Percentiles rank a stretch among this genome's conserved stretches.
phyloP scores from a whole-genome alignment of 2,329 filamentous ascomycete genomes.

The Bipolaris cookei region DNA sequence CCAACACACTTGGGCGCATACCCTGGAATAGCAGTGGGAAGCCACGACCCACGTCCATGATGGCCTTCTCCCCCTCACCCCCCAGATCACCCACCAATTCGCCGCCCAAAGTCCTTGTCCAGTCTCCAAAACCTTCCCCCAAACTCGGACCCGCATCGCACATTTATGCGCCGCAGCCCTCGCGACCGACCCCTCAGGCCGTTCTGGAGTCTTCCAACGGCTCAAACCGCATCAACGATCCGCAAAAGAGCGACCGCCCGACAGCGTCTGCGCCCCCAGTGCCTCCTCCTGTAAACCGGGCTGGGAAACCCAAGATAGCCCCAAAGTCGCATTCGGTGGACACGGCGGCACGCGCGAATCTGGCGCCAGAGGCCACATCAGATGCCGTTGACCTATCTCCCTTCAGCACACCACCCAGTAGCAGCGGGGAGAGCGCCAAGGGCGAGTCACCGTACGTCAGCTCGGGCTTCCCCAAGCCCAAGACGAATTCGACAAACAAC shows the following conservation, averaged over 20 bases:
- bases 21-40: slow-evolving; percentile 47
- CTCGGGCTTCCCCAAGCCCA: slow-evolving; percentile 35
- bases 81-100: slow-evolving; percentile 57
- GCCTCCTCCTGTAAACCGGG: slow-evolving; percentile 80
- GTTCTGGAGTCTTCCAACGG: slow-evolving; percentile 38
- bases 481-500: slow-evolving; percentile 30
- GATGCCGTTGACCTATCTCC: slow-evolving; percentile 68
- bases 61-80: slow-evolving; percentile 54
- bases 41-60: slow-evolving; percentile 57
- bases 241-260: slow-evolving; percentile 40
- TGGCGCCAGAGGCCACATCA: slow-evolving; percentile 51
- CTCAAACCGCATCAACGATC: slow-evolving; percentile 41
- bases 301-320: slow-evolving; percentile 75
- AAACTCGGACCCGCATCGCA: slow-evolving; percentile 50
- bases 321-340: slow-evolving; percentile 52
- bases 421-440: slow-evolving; percentile 66
- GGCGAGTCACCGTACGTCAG: slow-evolving; percentile 31
- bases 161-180: slow-evolving; percentile 45
- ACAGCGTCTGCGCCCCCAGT: slow-evolving; percentile 50
- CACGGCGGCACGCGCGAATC: slow-evolving; percentile 23
- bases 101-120: slow-evolving; percentile 70
- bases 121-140: slow-evolving; percentile 72
- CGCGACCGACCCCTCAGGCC: slow-evolving; percentile 31
- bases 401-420: slow-evolving; percentile 84
- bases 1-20: slow-evolving; percentile 41